Percentiles rank a stretch among this genome's conserved stretches.
Conservation (phyloP, 2,329 filamentous ascomycete genomes). For the Thelonectria rubi region DNA sequence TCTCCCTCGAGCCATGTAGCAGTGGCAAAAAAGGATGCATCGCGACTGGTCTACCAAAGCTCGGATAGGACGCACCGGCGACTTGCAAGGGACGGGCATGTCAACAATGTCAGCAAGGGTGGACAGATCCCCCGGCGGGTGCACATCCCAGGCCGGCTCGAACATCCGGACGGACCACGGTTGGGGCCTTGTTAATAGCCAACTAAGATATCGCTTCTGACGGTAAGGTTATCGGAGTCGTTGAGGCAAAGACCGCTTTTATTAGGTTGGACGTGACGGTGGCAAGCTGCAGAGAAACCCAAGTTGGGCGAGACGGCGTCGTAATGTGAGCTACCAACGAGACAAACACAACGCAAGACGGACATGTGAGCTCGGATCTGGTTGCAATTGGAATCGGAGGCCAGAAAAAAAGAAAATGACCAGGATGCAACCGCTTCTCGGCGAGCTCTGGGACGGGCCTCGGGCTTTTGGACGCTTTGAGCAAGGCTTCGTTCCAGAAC, state of each 20-base stretch:
- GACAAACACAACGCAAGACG: not conserved
- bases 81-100: slow-evolving; percentile 23
- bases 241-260: slow-evolving; percentile 4
- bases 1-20: slow-evolving; percentile 2
- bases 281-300: not conserved
- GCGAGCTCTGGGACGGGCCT: slow-evolving; percentile 11
- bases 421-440: slow-evolving; percentile 1
- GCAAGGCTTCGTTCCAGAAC: slow-evolving; percentile 19
- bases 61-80: slow-evolving; percentile 37
- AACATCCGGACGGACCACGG: slow-evolving; percentile 31
- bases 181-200: slow-evolving; percentile 27
- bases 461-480: slow-evolving; percentile 21
- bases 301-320: slow-evolving; percentile 9
- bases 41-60: slow-evolving; percentile 10
- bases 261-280: not conserved
- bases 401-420: not conserved
- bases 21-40: slow-evolving; percentile 3
- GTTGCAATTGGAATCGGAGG: not conserved
- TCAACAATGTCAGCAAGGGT: slow-evolving; percentile 28
- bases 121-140: slow-evolving; percentile 23
- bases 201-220: slow-evolving; percentile 31
- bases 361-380: slow-evolving; percentile 7
- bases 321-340: not conserved
- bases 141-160: slow-evolving; percentile 34
- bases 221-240: slow-evolving; percentile 26